A percentile compares a stretch with the other conserved stretches of the same genome.
Conservation (phyloP, 768 basidiomycete species). For the Kwoniella sp. region DNA sequence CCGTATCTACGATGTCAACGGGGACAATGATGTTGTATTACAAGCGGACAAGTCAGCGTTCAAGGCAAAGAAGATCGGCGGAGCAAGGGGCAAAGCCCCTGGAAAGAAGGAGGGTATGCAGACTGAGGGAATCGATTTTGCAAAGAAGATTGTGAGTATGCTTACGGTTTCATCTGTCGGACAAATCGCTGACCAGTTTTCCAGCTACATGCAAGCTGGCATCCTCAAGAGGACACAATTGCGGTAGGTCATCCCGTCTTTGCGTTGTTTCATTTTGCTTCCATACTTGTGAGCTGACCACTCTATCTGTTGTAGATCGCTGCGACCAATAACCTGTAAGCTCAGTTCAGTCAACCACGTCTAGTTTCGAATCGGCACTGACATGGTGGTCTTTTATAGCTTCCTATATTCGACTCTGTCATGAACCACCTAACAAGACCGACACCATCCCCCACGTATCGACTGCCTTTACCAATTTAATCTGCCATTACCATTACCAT, state of each 20-base stretch:
- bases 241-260: slow-evolving; percentile 66
- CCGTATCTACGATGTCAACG: slow-evolving; percentile 88
- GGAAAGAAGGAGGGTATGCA: slow-evolving; percentile 71
- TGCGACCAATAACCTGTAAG: slow-evolving; percentile 93
- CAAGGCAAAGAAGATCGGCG: slow-evolving; percentile 98
- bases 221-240: slow-evolving; percentile 96
- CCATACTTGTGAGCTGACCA: slow-evolving; percentile 13
- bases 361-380: not conserved
- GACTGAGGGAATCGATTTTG: slow-evolving; percentile 78
- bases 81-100: slow-evolving; percentile 64
- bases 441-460: too few species aligned
- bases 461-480: not conserved
- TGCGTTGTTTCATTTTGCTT: too few species aligned
- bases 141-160: slow-evolving; percentile 57
- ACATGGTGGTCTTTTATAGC: slow-evolving; percentile 25
- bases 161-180: too few species aligned
- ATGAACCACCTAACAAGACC: slow-evolving; percentile 23
- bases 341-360: too few species aligned
- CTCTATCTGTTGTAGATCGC: slow-evolving; percentile 68
- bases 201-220: slow-evolving; percentile 68
- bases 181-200: too few species aligned
- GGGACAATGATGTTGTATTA: slow-evolving; percentile 86
- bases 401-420: slow-evolving; percentile 55
- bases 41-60: slow-evolving; percentile 99
- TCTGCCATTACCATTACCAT: not conserved